phyloP scores from a whole-genome alignment of 345 rosid species.

The Brassica carinata region DNA sequence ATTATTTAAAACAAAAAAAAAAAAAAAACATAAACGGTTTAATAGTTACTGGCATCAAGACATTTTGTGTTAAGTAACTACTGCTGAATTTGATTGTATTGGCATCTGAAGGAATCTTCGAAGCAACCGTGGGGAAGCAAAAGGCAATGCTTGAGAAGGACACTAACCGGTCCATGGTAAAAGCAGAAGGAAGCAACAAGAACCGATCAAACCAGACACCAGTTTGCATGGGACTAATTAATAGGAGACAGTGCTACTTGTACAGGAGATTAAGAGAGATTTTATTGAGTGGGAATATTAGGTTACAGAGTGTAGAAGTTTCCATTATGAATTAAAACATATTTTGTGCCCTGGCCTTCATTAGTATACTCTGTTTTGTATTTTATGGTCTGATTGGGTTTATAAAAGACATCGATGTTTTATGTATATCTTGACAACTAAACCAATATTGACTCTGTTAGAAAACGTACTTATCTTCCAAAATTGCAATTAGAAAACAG shows the following conservation, averaged over 20 bases:
- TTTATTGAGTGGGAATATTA: conserved; percentile 26
- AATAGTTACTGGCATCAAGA: background rate
- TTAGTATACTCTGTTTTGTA: conserved; percentile 26
- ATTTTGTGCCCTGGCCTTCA: conserved; percentile 19
- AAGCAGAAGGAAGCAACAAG: conserved; percentile 20
- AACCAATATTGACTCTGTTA: conserved; percentile 10
- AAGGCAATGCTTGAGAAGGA: conserved; percentile 57
- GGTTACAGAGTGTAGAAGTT: conserved; percentile 30
- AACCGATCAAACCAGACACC: conserved; percentile 19
- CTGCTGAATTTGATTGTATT: background rate
- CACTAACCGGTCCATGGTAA: conserved; percentile 80
- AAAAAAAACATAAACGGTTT: background rate
- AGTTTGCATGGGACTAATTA: conserved; percentile 17
- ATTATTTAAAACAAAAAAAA: background rate
- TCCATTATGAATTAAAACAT: conserved; percentile 18
- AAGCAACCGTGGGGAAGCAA: conserved; percentile 59
- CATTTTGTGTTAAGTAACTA: background rate
- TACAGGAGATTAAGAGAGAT: conserved; percentile 35
- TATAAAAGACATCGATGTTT: conserved; percentile 7
- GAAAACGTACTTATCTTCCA: conserved; percentile 5
- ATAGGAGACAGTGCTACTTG: conserved; percentile 39
- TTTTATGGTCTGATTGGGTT: background rate
- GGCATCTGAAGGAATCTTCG: conserved; percentile 50
- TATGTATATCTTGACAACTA: conserved; percentile 5
- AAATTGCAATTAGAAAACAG: conserved; percentile 17